phyloP scores from a whole-genome alignment of 1,284 basidiomycete genomes.

The Cutaneotrichosporon sp. region DNA sequence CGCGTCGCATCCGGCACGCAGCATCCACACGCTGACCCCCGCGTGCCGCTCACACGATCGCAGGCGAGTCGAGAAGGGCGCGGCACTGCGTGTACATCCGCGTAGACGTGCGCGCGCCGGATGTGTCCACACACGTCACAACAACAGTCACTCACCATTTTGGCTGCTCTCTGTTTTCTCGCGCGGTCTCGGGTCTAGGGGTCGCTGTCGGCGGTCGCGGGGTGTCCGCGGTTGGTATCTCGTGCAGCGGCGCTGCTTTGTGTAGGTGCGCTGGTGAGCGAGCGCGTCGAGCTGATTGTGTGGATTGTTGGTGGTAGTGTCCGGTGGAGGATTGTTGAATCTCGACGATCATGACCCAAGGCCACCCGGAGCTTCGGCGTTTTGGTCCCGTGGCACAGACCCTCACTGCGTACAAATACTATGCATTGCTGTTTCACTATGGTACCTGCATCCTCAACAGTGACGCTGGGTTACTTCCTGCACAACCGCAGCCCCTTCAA shows the following conservation, averaged over 20 bases:
- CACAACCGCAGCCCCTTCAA: too few relatives aligned
- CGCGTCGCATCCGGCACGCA: neutral
- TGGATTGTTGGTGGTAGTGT: neutral
- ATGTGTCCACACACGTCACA: neutral
- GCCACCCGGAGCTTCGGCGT: neutral
- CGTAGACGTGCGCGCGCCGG: neutral
- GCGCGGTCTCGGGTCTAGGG: neutral
- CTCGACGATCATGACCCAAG: neutral
- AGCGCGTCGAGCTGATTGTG: neutral
- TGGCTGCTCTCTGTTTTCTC: neutral
- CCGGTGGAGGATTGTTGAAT: neutral
- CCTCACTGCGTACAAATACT: neutral
- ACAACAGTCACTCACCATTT: constrained; percentile 1
- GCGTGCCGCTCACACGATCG: neutral
- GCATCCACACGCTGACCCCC: neutral
- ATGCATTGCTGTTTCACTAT: neutral
- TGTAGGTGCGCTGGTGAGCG: neutral
- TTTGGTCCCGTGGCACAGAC: neutral
- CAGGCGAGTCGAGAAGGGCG: neutral
- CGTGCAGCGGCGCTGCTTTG: neutral
- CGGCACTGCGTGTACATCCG: neutral
- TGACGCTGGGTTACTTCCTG: neutral
- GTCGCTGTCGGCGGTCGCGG: neutral
- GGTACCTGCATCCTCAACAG: too few relatives aligned
- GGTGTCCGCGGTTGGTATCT: neutral